These are phyloP conservation scores for Lentinula sp. DNA, from an alignment of 768 basidiomycete species.

Conservation along the genomic window DNA sequence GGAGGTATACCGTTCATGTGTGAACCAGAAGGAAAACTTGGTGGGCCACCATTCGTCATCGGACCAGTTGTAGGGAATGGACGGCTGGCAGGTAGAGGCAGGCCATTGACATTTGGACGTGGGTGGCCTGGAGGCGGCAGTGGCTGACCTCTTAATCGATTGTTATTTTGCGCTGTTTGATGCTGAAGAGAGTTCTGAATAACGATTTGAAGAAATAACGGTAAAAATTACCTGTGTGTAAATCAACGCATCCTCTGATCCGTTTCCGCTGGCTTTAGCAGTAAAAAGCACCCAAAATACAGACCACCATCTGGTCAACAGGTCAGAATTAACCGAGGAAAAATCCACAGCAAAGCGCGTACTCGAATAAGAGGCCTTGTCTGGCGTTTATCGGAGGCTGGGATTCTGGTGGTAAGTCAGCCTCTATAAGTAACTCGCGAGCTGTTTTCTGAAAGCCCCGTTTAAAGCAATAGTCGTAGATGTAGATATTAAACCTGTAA, in stretches of 20 bases:
- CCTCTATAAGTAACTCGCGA: constrained; percentile 57
- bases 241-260: constrained; percentile 64
- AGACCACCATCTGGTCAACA: constrained; percentile 69
- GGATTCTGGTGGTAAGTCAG: constrained; percentile 56
- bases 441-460: constrained; percentile 75
- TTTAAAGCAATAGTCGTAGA: constrained; percentile 79
- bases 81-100: constrained; percentile 10
- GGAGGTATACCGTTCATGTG: constrained; percentile 41
- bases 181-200: constrained; percentile 20
- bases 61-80: constrained; percentile 17
- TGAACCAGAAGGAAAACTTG: constrained; percentile 22
- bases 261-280: constrained; percentile 64
- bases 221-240: constrained; percentile 59
- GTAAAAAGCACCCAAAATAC: constrained; percentile 85
- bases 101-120: constrained; percentile 24
- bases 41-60: constrained; percentile 21
- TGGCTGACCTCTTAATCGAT: constrained; percentile 11
- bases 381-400: constrained; percentile 76
- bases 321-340: constrained; percentile 3
- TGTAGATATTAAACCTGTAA: constrained; percentile 83
- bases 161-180: constrained; percentile 22
- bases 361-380: constrained; percentile 83
- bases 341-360: constrained; percentile 22
- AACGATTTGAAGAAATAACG: constrained; percentile 10
- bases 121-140: constrained; percentile 18